Evolutionary conservation across 148 eudicot genomes (phyloP).

Genomic region (Talinum fruticosum): DNA sequence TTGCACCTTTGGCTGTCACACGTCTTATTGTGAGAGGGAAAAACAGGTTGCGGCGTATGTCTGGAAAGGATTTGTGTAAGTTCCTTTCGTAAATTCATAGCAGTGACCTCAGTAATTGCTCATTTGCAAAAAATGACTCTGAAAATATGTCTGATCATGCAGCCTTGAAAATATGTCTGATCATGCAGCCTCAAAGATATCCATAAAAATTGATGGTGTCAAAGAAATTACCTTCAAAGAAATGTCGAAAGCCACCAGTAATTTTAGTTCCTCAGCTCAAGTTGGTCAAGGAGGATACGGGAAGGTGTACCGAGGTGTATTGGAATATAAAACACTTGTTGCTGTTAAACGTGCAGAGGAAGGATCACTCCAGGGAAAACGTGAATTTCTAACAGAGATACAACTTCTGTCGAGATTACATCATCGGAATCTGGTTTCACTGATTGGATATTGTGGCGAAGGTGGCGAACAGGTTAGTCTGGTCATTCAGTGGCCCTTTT

Average conservation of each 20-base stretch:
- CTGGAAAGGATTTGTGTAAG: constrained; percentile 51
- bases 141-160: constrained; percentile 4
- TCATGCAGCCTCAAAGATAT: constrained; percentile 59
- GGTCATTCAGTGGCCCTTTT: neutral
- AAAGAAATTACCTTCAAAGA: constrained; percentile 68
- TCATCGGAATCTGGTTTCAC: constrained; percentile 79
- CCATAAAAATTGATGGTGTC: constrained; percentile 74
- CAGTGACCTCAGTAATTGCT: neutral
- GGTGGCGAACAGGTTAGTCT: constrained; percentile 67
- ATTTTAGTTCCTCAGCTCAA: constrained; percentile 50
- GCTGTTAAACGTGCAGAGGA: constrained; percentile 87
- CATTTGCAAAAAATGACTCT: neutral
- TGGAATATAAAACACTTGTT: constrained; percentile 48
- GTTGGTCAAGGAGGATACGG: constrained; percentile 97
- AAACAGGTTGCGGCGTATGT: constrained; percentile 27
- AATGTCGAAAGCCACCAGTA: constrained; percentile 59
- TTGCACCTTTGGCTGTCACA: constrained; percentile 38
- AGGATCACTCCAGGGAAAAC: constrained; percentile 83
- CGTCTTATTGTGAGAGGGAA: constrained; percentile 42
- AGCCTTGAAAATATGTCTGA: too few species aligned
- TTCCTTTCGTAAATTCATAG: constrained; percentile 9
- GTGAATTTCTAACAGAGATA: constrained; percentile 88
- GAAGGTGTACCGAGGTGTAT: constrained; percentile 68
- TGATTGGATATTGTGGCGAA: constrained; percentile 79
- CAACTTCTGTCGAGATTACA: constrained; percentile 80